A percentile compares a stretch with the other conserved stretches of the same genome.
Evolutionary conservation across 2,329 filamentous ascomycete species (phyloP).

Genomic region (Capronia epimyces): DNA sequence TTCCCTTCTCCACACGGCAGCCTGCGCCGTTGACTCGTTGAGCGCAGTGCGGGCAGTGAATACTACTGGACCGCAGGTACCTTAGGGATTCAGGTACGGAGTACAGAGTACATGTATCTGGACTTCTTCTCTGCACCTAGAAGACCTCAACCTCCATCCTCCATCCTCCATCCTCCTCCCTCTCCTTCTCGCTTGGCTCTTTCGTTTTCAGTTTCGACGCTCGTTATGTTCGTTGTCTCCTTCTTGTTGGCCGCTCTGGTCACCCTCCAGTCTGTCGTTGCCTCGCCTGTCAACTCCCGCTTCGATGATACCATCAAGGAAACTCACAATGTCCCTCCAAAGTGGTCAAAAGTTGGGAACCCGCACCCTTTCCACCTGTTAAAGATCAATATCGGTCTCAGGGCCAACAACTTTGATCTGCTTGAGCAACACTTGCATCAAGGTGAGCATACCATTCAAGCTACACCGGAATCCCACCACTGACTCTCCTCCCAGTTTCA

Average conservation of each 20-base stretch:
- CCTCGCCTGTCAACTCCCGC: slow-evolving; percentile 32
- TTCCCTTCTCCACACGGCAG: neutral
- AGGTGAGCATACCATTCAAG: slow-evolving; percentile 33
- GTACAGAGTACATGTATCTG: neutral
- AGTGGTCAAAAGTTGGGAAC: slow-evolving; percentile 47
- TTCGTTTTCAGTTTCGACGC: neutral
- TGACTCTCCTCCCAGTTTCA: slow-evolving; percentile 38
- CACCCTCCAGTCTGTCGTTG: slow-evolving; percentile 5
- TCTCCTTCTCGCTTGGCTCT: slow-evolving; percentile 2
- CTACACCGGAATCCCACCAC: neutral
- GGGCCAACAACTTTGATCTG: slow-evolving; percentile 52
- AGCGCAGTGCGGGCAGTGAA: no score
- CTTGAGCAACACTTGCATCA: slow-evolving; percentile 53
- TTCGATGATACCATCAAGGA: slow-evolving; percentile 52
- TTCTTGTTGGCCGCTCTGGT: slow-evolving; percentile 9
- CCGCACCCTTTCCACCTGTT: slow-evolving; percentile 48
- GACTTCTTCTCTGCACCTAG: neutral
- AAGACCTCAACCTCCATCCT: neutral
- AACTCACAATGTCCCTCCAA: slow-evolving; percentile 47
- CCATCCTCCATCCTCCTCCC: slow-evolving; percentile 1
- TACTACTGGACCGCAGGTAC: no score
- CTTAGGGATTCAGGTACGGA: neutral
- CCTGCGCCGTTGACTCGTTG: neutral
- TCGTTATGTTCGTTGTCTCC: slow-evolving; percentile 17
- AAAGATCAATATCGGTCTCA: slow-evolving; percentile 54